Conservation (phyloP, 495 filamentous ascomycete species). For the Neurospora discreta region DNA sequence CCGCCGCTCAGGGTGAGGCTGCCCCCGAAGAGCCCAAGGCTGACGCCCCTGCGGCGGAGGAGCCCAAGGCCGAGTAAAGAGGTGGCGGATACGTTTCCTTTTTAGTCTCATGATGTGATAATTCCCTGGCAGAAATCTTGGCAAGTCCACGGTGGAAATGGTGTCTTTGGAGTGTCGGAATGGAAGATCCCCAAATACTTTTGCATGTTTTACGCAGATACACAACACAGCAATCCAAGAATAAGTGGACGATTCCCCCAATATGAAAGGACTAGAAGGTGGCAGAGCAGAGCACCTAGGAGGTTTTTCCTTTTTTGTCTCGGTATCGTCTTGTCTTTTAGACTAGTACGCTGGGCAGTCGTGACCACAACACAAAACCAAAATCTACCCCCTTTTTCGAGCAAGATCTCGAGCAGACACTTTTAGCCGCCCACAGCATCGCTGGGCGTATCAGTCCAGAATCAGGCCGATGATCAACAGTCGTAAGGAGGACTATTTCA, state of each 20-base stretch:
- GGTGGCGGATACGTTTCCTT: conserved; percentile 14
- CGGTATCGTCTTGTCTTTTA: conserved; percentile 36
- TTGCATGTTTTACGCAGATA: conserved; percentile 44
- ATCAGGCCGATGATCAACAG: background rate
- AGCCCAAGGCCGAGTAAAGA: conserved; percentile 43
- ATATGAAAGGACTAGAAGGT: conserved; percentile 15
- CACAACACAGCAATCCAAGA: conserved; percentile 25
- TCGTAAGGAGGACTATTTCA: background rate
- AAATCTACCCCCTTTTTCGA: conserved; percentile 22
- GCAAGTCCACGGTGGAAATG: conserved; percentile 30
- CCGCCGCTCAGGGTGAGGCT: conserved; percentile 50
- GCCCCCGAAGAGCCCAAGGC: conserved; percentile 38
- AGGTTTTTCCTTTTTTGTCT: conserved; percentile 28
- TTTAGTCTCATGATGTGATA: conserved; percentile 23
- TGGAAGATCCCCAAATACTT: conserved; percentile 36
- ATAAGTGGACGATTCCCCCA: conserved; percentile 28
- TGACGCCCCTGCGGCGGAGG: conserved; percentile 33
- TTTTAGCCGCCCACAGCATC: background rate
- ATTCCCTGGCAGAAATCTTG: conserved; percentile 27
- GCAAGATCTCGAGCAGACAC: background rate
- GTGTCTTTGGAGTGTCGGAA: conserved; percentile 44
- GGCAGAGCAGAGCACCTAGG: conserved; percentile 30
- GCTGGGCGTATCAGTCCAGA: background rate
- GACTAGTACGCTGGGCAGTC: conserved; percentile 31
- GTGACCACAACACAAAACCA: conserved; percentile 29